phyloP scores from a whole-genome alignment of 2,329 filamentous ascomycete genomes.

The Xylaria sp. region DNA sequence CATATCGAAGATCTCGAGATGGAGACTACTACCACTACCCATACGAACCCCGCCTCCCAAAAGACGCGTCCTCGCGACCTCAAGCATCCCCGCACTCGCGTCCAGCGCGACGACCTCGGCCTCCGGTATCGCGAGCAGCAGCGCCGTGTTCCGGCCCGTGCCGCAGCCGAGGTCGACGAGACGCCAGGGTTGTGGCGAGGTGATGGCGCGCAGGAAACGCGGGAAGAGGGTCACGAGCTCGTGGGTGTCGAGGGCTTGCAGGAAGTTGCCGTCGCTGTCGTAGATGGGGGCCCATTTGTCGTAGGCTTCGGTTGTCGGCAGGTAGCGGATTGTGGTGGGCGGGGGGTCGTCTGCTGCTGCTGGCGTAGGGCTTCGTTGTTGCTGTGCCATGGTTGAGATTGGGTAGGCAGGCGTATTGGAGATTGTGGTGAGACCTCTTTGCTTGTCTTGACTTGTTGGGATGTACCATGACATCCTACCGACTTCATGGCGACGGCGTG shows the following conservation, averaged over 20 bases:
- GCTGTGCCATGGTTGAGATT: constrained; percentile 6
- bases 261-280: constrained; percentile 61
- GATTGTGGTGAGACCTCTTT: too few species aligned
- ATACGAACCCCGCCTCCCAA: background rate
- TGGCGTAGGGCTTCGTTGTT: background rate
- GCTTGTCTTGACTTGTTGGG: background rate
- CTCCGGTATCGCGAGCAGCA: constrained; percentile 38
- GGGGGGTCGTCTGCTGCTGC: constrained; percentile 2
- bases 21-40: background rate
- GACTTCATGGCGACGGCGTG: too few species aligned
- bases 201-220: constrained; percentile 37
- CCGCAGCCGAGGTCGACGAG: constrained; percentile 61
- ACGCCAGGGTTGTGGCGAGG: constrained; percentile 29
- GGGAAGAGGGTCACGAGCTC: constrained; percentile 50
- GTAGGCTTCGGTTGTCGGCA: constrained; percentile 33
- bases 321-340: constrained; percentile 26
- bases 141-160: constrained; percentile 57
- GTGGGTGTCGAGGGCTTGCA: constrained; percentile 57
- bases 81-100: constrained; percentile 52
- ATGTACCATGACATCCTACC: background rate
- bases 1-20: constrained; percentile 38
- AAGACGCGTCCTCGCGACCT: constrained; percentile 42
- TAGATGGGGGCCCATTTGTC: constrained; percentile 43
- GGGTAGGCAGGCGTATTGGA: too few species aligned
- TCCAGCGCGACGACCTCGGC: constrained; percentile 49